Conservation (phyloP, 1,284 basidiomycete species). For the Boletellus deceptivus region DNA sequence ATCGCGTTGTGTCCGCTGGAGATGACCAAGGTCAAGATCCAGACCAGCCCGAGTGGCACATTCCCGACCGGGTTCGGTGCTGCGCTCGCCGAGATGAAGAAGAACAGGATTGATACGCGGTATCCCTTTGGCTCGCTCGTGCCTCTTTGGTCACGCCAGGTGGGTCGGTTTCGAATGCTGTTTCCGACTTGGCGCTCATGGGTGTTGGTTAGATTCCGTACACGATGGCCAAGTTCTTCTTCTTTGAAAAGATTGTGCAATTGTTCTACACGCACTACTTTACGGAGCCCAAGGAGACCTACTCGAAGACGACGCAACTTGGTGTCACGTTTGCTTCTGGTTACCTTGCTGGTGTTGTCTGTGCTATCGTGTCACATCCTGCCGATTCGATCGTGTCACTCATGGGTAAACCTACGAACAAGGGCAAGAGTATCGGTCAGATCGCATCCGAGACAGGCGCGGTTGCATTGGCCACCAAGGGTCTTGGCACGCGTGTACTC, state of each 20-base stretch:
- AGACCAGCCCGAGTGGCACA: constrained; percentile 68
- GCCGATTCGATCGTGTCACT: constrained; percentile 78
- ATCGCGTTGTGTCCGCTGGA: constrained; percentile 81
- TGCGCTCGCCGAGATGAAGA: constrained; percentile 67
- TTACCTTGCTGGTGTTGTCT: constrained; percentile 80
- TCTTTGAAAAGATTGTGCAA: constrained; percentile 77
- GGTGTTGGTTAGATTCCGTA: constrained; percentile 64
- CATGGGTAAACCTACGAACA: constrained; percentile 74
- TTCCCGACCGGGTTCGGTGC: constrained; percentile 73
- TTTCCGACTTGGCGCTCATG: neutral
- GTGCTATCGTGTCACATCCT: constrained; percentile 80
- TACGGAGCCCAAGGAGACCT: constrained; percentile 69
- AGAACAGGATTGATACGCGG: constrained; percentile 62
- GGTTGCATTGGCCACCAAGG: constrained; percentile 65
- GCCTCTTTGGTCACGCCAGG: constrained; percentile 82
- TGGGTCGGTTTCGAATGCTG: constrained; percentile 21
- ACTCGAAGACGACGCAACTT: constrained; percentile 71
- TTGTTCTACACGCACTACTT: constrained; percentile 77
- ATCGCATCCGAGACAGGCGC: constrained; percentile 71
- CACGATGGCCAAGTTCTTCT: constrained; percentile 88
- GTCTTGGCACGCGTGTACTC: constrained; percentile 75
- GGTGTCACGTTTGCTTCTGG: constrained; percentile 79
- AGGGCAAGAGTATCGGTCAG: constrained; percentile 66
- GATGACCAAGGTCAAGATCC: constrained; percentile 86
- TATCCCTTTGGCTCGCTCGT: constrained; percentile 80